These are phyloP conservation scores for Tolypocladium ovalisporum DNA, from an alignment of 2,329 filamentous ascomycete genomes.

Conservation along the genomic window DNA sequence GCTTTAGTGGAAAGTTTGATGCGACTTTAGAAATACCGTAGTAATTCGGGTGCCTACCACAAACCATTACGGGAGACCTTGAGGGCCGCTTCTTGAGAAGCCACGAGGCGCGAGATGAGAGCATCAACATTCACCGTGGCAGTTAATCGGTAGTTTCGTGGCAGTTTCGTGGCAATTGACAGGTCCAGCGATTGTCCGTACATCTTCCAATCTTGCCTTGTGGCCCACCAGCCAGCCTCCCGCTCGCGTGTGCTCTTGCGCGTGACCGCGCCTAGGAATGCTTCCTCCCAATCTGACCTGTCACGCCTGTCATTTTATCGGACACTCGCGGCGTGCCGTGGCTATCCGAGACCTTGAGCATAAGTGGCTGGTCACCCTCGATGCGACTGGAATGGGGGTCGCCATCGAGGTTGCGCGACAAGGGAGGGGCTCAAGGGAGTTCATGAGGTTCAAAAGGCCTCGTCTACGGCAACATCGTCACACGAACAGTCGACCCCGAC, in stretches of 20 bases:
- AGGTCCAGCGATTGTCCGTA: too few species aligned
- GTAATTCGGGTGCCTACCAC: neutral
- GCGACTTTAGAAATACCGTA: neutral
- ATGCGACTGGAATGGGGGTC: neutral
- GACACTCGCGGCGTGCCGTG: neutral
- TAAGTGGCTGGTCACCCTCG: neutral
- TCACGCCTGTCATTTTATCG: neutral
- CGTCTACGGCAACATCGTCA: neutral
- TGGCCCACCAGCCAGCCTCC: neutral
- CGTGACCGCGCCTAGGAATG: neutral
- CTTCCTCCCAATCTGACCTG: neutral
- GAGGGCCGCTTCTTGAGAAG: neutral
- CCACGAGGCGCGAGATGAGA: neutral
- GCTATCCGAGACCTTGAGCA: neutral
- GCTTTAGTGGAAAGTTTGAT: neutral
- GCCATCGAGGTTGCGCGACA: neutral
- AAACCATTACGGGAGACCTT: neutral
- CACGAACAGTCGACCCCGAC: neutral
- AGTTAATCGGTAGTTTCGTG: too few species aligned
- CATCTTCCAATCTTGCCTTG: neutral
- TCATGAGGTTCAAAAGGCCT: neutral
- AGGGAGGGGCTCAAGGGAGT: neutral
- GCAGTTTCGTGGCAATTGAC: neutral
- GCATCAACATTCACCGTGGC: too few species aligned
- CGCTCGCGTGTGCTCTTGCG: neutral